Evolutionary conservation across 2,329 filamentous ascomycete genomes (phyloP), one percentile per base, ranked within the genome.

Genomic region (Fonsecaea multimorphosa): DNA sequence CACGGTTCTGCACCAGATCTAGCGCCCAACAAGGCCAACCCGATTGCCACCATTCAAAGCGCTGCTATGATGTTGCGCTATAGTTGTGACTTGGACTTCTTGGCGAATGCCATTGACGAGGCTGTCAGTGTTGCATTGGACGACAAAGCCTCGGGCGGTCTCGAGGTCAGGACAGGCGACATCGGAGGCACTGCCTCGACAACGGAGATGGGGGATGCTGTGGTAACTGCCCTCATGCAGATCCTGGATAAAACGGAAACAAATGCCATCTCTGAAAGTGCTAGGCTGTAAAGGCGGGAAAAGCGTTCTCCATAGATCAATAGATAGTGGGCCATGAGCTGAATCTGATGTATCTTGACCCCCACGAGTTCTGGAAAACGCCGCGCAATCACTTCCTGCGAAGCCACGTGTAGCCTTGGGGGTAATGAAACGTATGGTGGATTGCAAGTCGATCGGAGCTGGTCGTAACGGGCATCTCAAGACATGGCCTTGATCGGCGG

Each of bases 31-130:
- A 89, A 96, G 70, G 92, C 95, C 73, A 96, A 94, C 81, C 93
- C 93, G 3, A 84, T 97, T 65, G 93, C 92, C 51, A 94, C 92
- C 69, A 91, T 97, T 69, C 86, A 97, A 24, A 96, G 92, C 2
- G 86, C 96, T 11, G 92, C 92, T 73, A 93, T 97, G 90, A 92
- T 97, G 90, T 86, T 97, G 74, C 89, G 91, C 73, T 97, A 96
- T 83, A 96, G 92, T 7, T 85, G 97, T 58, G 87, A 88, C 73
- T 86, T 94, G 73, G 88, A 90, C 38, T 82, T 86, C 52, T 88
- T 96, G 78, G 90, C 93, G 12, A 84, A 85, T 66, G 87, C 87
- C 56, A 86, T 97, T 68, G 93, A 97, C 80, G 84, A 87, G 68
- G 92, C 93, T 1, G 92, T 96, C 56, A 86, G 86, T 73, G 85